A percentile compares a stretch with the other conserved stretches of the same genome.
Evolutionary conservation across 441 rosid genomes (phyloP).

Genomic region (Pelargonium fulgidum): DNA sequence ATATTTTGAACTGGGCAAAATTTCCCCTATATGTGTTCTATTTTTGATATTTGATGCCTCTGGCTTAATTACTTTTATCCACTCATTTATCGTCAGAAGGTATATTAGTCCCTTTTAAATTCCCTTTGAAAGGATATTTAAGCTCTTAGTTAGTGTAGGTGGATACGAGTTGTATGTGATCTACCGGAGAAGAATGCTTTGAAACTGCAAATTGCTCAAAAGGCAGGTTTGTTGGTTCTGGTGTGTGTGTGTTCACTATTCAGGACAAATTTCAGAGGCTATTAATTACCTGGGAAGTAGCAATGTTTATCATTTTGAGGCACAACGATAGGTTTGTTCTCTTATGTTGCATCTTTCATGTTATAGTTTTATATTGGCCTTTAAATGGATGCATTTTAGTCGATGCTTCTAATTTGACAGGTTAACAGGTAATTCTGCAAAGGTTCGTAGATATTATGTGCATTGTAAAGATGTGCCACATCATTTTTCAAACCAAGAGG

Average conservation of each 20-base stretch:
- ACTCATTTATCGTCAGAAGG: not conserved
- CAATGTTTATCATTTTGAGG: not conserved
- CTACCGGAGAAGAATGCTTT: not conserved
- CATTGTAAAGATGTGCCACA: not conserved
- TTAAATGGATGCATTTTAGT: not conserved
- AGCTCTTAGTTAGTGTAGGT: not conserved
- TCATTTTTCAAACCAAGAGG: not conserved
- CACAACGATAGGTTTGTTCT: too few relatives aligned
- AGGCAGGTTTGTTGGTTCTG: not conserved
- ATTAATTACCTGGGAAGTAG: not conserved
- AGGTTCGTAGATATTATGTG: not conserved
- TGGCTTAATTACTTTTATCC: not conserved
- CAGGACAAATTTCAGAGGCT: not conserved
- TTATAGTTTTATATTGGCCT: not conserved
- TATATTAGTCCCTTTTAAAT: not conserved
- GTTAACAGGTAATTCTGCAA: constrained; percentile 1
- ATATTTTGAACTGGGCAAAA: not conserved
- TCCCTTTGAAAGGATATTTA: not conserved
- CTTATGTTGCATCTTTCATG: too few relatives aligned
- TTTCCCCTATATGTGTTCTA: not conserved
- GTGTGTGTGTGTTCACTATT: not conserved
- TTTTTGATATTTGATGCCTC: not conserved
- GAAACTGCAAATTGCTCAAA: too few relatives aligned
- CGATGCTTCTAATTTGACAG: not conserved
- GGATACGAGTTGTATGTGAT: not conserved